Conservation (phyloP, 495 filamentous ascomycete species). For the Rostrohypoxylon terebratum region DNA sequence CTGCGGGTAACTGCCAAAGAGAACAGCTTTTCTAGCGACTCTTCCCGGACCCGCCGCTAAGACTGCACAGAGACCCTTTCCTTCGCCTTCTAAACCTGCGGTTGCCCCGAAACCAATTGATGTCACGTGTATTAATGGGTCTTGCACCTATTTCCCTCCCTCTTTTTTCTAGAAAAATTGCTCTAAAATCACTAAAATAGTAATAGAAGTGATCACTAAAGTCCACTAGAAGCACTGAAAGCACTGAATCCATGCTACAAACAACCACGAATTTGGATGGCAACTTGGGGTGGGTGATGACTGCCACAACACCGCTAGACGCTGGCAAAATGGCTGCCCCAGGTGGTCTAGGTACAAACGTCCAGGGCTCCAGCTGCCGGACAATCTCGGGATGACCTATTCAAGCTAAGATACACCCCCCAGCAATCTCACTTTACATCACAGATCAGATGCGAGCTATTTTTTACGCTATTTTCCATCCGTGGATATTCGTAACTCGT, state of each 20-base stretch:
- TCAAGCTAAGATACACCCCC: slow-evolving; percentile 32
- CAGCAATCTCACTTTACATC: not conserved
- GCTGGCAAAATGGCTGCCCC: slow-evolving; percentile 5
- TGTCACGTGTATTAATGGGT: slow-evolving; percentile 42
- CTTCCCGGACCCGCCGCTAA: slow-evolving; percentile 51
- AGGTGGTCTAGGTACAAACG: not conserved
- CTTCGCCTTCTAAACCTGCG: slow-evolving; percentile 57
- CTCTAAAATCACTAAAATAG: slow-evolving; percentile 15
- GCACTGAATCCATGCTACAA: not conserved
- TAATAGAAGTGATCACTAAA: slow-evolving; percentile 28
- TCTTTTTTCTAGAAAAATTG: slow-evolving; percentile 3
- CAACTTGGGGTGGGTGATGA: slow-evolving; percentile 8
- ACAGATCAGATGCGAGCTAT: slow-evolving; percentile 41
- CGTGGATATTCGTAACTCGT: not conserved
- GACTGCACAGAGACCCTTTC: slow-evolving; percentile 51
- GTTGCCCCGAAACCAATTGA: slow-evolving; percentile 46
- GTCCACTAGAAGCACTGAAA: slow-evolving; percentile 21
- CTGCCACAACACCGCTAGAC: not conserved
- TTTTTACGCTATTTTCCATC: slow-evolving; percentile 21
- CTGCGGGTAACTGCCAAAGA: slow-evolving; percentile 49
- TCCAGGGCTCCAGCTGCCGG: slow-evolving; percentile 30
- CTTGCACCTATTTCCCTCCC: not conserved
- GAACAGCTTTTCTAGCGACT: slow-evolving; percentile 54
- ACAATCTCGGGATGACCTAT: slow-evolving; percentile 45
- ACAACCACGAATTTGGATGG: not conserved